These are phyloP conservation scores for Asterophora lycoperdoides DNA, from an alignment of 768 basidiomycete genomes.

Conservation along the genomic window DNA sequence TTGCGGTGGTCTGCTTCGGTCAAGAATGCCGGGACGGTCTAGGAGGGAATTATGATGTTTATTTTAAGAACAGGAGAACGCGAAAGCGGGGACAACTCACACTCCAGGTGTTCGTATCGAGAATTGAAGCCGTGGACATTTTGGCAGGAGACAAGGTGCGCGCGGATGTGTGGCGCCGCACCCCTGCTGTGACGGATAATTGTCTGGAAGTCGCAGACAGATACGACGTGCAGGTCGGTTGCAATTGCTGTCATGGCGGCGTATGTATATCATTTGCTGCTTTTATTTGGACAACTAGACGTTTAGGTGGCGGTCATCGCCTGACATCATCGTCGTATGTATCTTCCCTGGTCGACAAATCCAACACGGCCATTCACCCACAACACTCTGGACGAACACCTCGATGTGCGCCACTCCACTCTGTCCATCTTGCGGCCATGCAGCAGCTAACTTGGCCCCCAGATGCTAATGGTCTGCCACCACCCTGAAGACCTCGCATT, in stretches of 20 bases:
- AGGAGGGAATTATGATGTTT: too few species aligned
- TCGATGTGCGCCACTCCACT: constrained; percentile 62
- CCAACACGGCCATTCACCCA: constrained; percentile 89
- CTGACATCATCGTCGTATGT: constrained; percentile 97
- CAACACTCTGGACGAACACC: constrained; percentile 95
- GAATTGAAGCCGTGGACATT: too few species aligned
- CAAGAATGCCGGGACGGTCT: too few species aligned
- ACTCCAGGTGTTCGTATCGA: too few species aligned
- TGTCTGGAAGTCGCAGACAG: constrained; percentile 81
- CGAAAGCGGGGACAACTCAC: too few species aligned
- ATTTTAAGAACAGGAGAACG: too few species aligned
- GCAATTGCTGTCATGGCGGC: too few species aligned
- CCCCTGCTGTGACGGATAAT: constrained; percentile 75
- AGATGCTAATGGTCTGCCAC: constrained; percentile 99
- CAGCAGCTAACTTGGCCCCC: constrained; percentile 1
- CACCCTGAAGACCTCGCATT: constrained; percentile 95
- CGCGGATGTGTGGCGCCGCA: constrained; percentile 22
- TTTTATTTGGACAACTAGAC: too few species aligned
- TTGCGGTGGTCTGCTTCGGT: too few species aligned
- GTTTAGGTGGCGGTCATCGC: constrained; percentile 94
- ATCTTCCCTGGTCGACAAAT: constrained; percentile 93
- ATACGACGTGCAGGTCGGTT: constrained; percentile 85
- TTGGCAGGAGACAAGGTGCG: too few species aligned
- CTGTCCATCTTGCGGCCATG: too few species aligned
- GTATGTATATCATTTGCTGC: too few species aligned